A percentile compares a stretch with the other conserved stretches of the same genome.
phyloP scores from a whole-genome alignment of 306 rosid species.

The Dryas drummondii region DNA sequence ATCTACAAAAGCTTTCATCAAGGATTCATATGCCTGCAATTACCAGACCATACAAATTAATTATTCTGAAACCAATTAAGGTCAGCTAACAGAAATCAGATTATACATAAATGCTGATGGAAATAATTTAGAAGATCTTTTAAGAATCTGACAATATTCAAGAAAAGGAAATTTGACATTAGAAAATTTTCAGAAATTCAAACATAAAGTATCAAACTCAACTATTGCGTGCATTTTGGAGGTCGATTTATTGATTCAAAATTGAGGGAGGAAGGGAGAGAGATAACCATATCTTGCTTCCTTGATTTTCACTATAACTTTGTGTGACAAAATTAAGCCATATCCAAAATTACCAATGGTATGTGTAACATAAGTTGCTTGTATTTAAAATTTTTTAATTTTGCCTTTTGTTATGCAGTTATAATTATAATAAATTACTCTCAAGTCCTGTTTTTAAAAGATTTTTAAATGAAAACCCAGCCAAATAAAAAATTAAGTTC shows the following conservation, averaged over 20 bases:
- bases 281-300: not conserved
- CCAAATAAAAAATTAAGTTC: no score
- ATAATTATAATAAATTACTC: no score
- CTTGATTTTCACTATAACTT: not conserved
- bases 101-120: not conserved
- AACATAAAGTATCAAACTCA: not conserved
- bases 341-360: not conserved
- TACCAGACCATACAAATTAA: not conserved
- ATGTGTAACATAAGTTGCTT: not conserved
- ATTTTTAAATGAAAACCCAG: no score
- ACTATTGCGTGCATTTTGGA: not conserved
- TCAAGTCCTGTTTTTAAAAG: no score
- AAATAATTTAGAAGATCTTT: not conserved
- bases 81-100: not conserved
- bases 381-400: not conserved
- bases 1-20: constrained; percentile 82
- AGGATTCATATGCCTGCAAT: constrained; percentile 77
- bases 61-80: not conserved
- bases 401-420: not conserved
- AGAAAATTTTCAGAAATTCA: not conserved
- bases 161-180: not conserved
- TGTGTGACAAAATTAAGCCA: not conserved
- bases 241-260: not conserved
- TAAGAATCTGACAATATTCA: not conserved
- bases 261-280: no score